Evolutionary conservation across 2,329 filamentous ascomycete species (phyloP).

Genomic region (Penicillium sp.): DNA sequence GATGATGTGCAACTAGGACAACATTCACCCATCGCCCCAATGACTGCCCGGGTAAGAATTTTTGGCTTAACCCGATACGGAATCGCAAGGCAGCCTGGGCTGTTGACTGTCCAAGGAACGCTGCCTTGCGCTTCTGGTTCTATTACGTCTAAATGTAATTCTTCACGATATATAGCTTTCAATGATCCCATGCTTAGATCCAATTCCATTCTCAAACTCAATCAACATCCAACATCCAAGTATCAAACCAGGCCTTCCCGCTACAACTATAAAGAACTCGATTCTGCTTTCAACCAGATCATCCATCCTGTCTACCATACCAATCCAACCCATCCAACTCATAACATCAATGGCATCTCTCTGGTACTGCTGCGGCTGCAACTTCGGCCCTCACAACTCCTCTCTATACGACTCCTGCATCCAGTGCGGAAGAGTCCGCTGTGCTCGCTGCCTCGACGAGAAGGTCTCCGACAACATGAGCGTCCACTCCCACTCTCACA

Average conservation of each 20-base stretch:
- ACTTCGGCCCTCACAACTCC: slow-evolving; percentile 32
- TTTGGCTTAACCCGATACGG: slow-evolving; percentile 15
- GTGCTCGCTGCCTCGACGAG: slow-evolving; percentile 19
- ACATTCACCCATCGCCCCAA: slow-evolving; percentile 9
- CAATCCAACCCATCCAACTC: slow-evolving; percentile 6
- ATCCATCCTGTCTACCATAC: background rate
- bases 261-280: background rate
- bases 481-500: slow-evolving; percentile 11
- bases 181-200: background rate
- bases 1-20: slow-evolving; percentile 9
- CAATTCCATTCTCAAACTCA: slow-evolving; percentile 7
- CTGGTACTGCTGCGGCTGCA: slow-evolving; percentile 38
- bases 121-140: slow-evolving; percentile 8
- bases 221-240: slow-evolving; percentile 6
- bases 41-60: slow-evolving; percentile 8
- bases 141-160: background rate
- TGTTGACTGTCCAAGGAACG: slow-evolving; percentile 8
- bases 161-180: slow-evolving; percentile 10
- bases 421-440: slow-evolving; percentile 25
- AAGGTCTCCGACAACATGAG: slow-evolving; percentile 6
- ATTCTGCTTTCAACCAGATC: background rate
- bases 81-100: slow-evolving; percentile 18
- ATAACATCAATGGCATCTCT: slow-evolving; percentile 17
- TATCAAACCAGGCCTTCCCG: background rate
- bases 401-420: slow-evolving; percentile 27